Evolutionary conservation across 306 rosid genomes (phyloP).

Genomic region (Fragaria ananassa): DNA sequence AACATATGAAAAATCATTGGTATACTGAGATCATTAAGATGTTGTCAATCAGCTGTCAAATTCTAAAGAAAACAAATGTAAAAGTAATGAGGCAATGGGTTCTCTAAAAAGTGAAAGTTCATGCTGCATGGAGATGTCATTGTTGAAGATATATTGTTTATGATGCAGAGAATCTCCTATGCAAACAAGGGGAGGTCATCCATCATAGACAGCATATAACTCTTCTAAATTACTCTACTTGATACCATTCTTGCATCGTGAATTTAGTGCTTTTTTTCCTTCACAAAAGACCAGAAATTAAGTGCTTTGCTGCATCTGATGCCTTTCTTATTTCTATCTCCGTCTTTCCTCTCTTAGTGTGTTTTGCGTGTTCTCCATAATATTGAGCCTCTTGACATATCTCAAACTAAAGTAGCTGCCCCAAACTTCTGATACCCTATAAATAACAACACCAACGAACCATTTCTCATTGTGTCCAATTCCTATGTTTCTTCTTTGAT

Average conservation of each 20-base stretch:
- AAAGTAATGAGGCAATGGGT: neutral
- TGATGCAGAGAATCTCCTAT: slow-evolving; percentile 5
- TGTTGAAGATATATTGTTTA: slow-evolving; percentile 3
- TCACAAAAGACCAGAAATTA: slow-evolving; percentile 2
- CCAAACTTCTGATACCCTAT: slow-evolving; percentile 29
- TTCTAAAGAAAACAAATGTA: neutral
- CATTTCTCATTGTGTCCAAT: slow-evolving; percentile 17
- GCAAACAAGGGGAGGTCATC: slow-evolving; percentile 6
- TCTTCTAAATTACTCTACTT: slow-evolving; percentile 9
- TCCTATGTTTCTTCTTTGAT: neutral
- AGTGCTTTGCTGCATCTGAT: slow-evolving; percentile 49
- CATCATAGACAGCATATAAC: neutral
- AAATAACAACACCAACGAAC: slow-evolving; percentile 36
- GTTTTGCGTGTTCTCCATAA: slow-evolving; percentile 15
- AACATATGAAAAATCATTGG: neutral
- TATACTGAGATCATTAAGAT: neutral
- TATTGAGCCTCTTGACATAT: neutral
- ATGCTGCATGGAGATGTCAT: neutral
- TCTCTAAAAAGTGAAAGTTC: neutral
- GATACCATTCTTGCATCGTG: slow-evolving; percentile 53
- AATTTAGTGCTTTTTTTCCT: slow-evolving; percentile 30
- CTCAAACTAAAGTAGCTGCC: slow-evolving; percentile 5
- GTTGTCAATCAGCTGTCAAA: slow-evolving; percentile 1
- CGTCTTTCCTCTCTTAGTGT: slow-evolving; percentile 8
- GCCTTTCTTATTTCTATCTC: slow-evolving; percentile 27